Evolutionary conservation across 2,329 filamentous ascomycete genomes (phyloP), one percentile per base, ranked within the genome.

Genomic region (Clarireedia paspali): DNA sequence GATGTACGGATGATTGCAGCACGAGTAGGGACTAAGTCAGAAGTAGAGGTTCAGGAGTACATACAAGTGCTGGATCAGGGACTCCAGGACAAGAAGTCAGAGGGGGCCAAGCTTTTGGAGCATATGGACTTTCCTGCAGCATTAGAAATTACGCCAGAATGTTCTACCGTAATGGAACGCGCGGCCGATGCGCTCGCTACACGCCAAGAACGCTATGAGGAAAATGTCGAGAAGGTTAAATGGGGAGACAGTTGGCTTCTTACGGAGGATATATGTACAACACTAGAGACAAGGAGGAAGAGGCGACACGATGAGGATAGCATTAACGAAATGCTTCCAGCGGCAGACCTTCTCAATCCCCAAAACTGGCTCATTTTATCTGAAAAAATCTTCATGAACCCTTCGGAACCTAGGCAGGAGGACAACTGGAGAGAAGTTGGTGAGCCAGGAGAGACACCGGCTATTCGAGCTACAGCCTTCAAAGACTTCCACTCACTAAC

Each of bases 391-490:
- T 94, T 92, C 67, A 92, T 95, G 89, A 92, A 91, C 58, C 63
- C 72, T 23, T 74, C 73, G 58, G 77, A 78, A 12, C 68, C 74
- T 2, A 73, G 79, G 44, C 72, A 76, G 12, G 80, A 83, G 53
- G 77, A 81, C 55, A 91, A 89, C 66, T 95, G 88, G 89, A 74
- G 73, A 36, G 75, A 74, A 40, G 64, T 88, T 6, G 77, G 78
- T 20, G 76, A 79, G n/a, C 46, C 52, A 27, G 68, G 69, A 52
- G 77, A 81, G 55, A 74, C 74, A 3, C 91, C 91, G 0, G 82
- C 86, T 0, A 81, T 96, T 23, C 84, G 87, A 62, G 80, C 84
- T 6, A 91, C 88, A 1, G 84, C 88, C 0, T 77, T 95, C n/a
- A 77, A 81, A 5, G 89, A 94, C 63, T 85, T 96, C 46, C 78